Evolutionary conservation across 768 basidiomycete genomes (phyloP), one percentile per base, ranked within the genome.

Genomic region (Lactarius psammicola): DNA sequence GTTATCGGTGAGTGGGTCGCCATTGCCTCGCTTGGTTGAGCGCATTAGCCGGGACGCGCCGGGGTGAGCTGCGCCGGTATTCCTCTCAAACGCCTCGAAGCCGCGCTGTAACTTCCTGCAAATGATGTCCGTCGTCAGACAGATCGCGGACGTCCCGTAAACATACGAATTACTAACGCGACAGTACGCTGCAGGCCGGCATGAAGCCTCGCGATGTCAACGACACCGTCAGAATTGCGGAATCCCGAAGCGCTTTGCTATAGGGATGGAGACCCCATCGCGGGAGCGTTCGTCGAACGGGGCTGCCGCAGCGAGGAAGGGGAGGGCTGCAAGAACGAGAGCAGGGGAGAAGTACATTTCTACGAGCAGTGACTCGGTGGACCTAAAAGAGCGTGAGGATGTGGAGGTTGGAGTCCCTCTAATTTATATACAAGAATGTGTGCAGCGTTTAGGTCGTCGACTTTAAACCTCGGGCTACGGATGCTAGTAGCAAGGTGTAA

Each of bases 51-150:
- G 26, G 4, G 17, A 56, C 31, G 55, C 63, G 15, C 56, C 46
- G 4, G 69, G 65, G 30, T 70, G 65, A 17, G 18, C 18, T 13
- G 28, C 30, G 10, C 69, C 69, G 5, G 65, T 70, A 38, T 67
- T 70, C 38, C n/a, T 60, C 56, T 67, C 49, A 34, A 42, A 67
- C 23, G 61, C 36, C 9, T 9, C 33, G 28, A 67, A 66, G 3
- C 68, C 69, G 3, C 34, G 31, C 17, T 61, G 54, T 13, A 69
- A 59, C 33, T 69, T 70, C 20, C 69, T 70, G 62, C 23, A 23
- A 26, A 55, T 5, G 36, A 18, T 18, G 1, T 26, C 23, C n/a
- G 18, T 26, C 13, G 23, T 49, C 23, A 49, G 31, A 13, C 10
- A 26, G 18, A 10, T 30, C n/a, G 20, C 31, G 20, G 36, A 13